Conservation (phyloP, 345 rosid species). For the Eucalyptus microcorys region DNA sequence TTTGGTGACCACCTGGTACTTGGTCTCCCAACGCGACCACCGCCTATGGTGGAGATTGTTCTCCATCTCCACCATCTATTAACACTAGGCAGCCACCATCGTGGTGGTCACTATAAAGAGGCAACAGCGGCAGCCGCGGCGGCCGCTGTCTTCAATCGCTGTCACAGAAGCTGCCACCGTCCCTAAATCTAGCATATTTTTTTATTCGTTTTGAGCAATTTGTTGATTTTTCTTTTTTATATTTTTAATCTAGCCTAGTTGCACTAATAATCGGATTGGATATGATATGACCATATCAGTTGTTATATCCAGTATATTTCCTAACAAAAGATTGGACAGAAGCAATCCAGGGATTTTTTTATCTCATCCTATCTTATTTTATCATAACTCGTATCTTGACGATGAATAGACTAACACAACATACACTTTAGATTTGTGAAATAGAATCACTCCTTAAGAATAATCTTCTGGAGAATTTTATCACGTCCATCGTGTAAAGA, state of each 20-base stretch:
- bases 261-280: background rate
- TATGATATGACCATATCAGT: background rate
- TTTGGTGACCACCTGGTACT: background rate
- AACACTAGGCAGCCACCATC: background rate
- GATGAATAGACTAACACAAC: background rate
- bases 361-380: background rate
- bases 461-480: background rate
- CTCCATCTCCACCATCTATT: background rate
- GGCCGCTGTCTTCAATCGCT: background rate
- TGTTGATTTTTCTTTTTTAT: background rate
- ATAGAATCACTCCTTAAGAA: background rate
- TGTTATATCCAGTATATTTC: background rate
- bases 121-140: background rate
- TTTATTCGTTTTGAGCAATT: background rate
- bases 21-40: background rate
- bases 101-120: background rate
- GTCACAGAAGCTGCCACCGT: background rate
- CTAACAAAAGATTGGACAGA: no score
- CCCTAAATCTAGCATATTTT: background rate
- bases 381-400: background rate
- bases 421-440: background rate
- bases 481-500: background rate
- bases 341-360: background rate
- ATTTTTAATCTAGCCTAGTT: background rate
- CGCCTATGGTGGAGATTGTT: background rate